These are phyloP conservation scores for Calendula officinalis DNA, from an alignment of 129 eudicot genomes.

Conservation along the genomic window DNA sequence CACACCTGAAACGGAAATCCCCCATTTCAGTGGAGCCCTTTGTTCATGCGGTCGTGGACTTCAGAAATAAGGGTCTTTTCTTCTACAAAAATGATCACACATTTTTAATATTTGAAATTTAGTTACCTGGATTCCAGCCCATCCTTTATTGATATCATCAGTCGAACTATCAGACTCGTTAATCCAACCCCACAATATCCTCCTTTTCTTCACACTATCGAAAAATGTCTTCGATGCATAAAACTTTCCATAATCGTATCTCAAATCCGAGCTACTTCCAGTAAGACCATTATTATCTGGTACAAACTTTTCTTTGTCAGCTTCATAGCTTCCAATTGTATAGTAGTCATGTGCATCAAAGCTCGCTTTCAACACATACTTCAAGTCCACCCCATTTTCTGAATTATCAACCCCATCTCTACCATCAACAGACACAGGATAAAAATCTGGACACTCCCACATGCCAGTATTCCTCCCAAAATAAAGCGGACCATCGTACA, in stretches of 20 bases:
- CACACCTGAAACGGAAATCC: no score
- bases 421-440: slow-evolving; percentile 30
- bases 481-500: slow-evolving; percentile 31
- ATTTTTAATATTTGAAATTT: neutral
- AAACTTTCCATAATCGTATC: slow-evolving; percentile 46
- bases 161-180: slow-evolving; percentile 24
- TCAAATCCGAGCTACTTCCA: slow-evolving; percentile 22
- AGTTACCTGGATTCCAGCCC: slow-evolving; percentile 49
- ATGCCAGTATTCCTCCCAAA: slow-evolving; percentile 25
- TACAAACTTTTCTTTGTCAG: slow-evolving; percentile 30
- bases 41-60: no score
- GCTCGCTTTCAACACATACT: slow-evolving; percentile 40
- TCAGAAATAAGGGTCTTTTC: no score
- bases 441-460: slow-evolving; percentile 41
- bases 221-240: slow-evolving; percentile 47
- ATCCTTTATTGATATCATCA: slow-evolving; percentile 40
- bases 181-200: slow-evolving; percentile 47
- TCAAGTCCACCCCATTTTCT: slow-evolving; percentile 5
- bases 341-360: slow-evolving; percentile 27
- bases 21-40: no score
- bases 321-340: slow-evolving; percentile 29
- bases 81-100: no score
- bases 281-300: slow-evolving; percentile 32
- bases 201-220: slow-evolving; percentile 35
- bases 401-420: slow-evolving; percentile 37